Evolutionary conservation across 495 filamentous ascomycete genomes (phyloP).

Genomic region (Penicillium robsamsonii): DNA sequence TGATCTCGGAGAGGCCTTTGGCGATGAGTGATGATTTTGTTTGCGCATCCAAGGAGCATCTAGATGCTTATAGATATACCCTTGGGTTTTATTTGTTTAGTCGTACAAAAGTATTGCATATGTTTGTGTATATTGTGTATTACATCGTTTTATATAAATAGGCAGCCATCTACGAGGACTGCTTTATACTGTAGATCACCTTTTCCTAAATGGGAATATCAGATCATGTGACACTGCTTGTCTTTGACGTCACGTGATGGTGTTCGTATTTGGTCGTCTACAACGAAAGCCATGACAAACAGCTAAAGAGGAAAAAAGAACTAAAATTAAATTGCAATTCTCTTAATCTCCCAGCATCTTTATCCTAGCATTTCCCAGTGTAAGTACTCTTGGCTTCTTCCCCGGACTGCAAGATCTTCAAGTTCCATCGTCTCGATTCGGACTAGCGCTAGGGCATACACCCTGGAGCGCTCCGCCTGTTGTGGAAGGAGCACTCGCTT

Average conservation of each 20-base stretch:
- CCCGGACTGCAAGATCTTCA: constrained; percentile 11
- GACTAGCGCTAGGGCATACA: constrained; percentile 22
- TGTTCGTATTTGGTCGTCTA: not conserved
- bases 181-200: constrained; percentile 1
- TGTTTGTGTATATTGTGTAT: constrained; percentile 11
- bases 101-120: constrained; percentile 27
- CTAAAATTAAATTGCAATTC: not conserved
- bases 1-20: constrained; percentile 72
- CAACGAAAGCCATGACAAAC: not conserved
- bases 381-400: not conserved
- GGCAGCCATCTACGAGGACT: not conserved
- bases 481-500: constrained; percentile 43
- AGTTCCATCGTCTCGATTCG: constrained; percentile 12
- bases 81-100: constrained; percentile 20
- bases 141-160: not conserved
- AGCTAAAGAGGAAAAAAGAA: not conserved
- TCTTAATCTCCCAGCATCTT: not conserved
- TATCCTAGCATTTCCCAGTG: not conserved
- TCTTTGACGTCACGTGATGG: constrained; percentile 6
- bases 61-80: constrained; percentile 29
- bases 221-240: constrained; percentile 9
- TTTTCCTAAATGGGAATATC: constrained; percentile 2
- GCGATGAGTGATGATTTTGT: constrained; percentile 36
- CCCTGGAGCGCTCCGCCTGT: constrained; percentile 4
- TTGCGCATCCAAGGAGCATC: constrained; percentile 21